Evolutionary conservation across 2,329 filamentous ascomycete species (phyloP).

Genomic region (Arthrinium phaeospermum): DNA sequence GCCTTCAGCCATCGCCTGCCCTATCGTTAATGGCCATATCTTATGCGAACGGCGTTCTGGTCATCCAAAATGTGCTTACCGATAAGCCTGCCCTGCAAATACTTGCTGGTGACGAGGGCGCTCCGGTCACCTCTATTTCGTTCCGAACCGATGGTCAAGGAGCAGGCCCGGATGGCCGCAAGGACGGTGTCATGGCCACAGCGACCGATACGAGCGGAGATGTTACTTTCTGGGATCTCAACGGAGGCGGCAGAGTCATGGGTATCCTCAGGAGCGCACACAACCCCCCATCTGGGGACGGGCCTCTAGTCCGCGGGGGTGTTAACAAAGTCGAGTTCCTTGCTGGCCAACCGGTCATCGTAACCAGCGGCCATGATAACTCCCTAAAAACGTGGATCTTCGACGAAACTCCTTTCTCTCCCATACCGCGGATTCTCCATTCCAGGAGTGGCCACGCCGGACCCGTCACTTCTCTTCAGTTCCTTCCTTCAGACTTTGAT

Average conservation of each 20-base stretch:
- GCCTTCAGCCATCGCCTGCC: constrained; percentile 82
- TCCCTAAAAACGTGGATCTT: constrained; percentile 97
- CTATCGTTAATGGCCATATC: constrained; percentile 87
- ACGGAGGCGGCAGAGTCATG: constrained; percentile 83
- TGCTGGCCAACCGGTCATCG: constrained; percentile 83
- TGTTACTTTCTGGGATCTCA: constrained; percentile 95
- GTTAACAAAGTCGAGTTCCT: constrained; percentile 91
- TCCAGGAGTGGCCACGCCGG: constrained; percentile 87
- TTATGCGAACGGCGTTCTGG: constrained; percentile 78
- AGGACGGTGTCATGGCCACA: constrained; percentile 93
- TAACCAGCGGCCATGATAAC: constrained; percentile 93
- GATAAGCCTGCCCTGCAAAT: constrained; percentile 76
- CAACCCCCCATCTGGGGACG: constrained; percentile 68
- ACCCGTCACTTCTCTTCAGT: constrained; percentile 80
- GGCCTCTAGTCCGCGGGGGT: constrained; percentile 69
- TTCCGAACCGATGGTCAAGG: constrained; percentile 91
- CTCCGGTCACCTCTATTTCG: constrained; percentile 79
- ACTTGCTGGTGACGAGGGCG: constrained; percentile 67
- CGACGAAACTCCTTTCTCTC: constrained; percentile 87
- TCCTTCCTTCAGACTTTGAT: constrained; percentile 87
- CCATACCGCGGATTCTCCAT: constrained; percentile 84
- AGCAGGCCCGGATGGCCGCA: constrained; percentile 83
- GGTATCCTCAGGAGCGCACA: constrained; percentile 89
- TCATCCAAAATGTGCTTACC: constrained; percentile 80
- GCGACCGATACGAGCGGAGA: constrained; percentile 81